Base-by-base conservation (phyloP, 371 early-diverging fungal genomes). In the Mortierella sp. region DNA sequence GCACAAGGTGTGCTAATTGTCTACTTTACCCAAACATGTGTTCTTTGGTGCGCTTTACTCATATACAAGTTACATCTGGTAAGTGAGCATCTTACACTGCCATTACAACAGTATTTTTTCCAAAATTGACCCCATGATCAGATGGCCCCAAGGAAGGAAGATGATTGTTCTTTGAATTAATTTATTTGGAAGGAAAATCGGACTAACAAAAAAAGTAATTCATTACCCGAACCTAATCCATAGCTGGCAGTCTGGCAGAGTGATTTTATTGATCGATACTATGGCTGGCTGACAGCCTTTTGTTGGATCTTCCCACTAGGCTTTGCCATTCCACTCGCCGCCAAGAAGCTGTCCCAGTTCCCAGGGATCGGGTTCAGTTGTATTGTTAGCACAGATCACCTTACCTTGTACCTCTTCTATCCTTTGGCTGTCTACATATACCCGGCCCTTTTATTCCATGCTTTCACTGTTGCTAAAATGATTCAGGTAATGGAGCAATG, bases 241-340 rank as follows among this genome's bases (percentile, higher is more conserved):
- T 66, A 80, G 83, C 64, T 66, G 60, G 84, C 85, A 17, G 87
- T 86, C 26, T 84, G 83, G 83, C 60, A 82, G 29, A 83, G 83
- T 47, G 75, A 83, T 62, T 54, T 85, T 55, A 75, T 86, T 55
- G 85, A 83, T 57, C 72, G 84, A 2, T 75, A 83, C 75, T 85
- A 83, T 59, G 73, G 61, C n/a, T 65, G 83, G 73, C 76, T 83
- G 17, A 66, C 81, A 13, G 75, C 69, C 40, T 62, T 85, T 37
- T 85, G 85, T 67, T 86, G 87, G 87, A 62, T 84, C 49, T 68
- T 83, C 42, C 85, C 87, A 0, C 45, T 84, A 28, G 69, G 68
- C 32, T 84, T 84, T 66, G 85, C 85, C 15, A 66, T 83, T 56
- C 74, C 82, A 28, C 62, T 85, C 22, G 78, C 83, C 17, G 68